Conservation (phyloP, 768 basidiomycete species). For the Suillus brevipes region DNA sequence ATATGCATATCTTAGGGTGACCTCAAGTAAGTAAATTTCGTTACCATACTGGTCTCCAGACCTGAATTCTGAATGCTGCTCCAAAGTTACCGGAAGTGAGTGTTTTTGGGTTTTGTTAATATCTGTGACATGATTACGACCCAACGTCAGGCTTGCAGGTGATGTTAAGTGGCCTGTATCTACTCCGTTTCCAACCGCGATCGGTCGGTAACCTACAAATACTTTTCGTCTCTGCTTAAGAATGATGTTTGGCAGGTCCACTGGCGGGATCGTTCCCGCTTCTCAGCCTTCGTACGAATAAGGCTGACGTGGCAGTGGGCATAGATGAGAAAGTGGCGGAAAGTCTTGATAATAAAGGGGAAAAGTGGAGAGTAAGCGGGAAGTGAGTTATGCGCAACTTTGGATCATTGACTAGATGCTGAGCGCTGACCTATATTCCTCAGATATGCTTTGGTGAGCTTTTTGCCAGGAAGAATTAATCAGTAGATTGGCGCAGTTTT, state of each 20-base stretch:
- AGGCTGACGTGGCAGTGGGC: conserved; percentile 92
- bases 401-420: neutral
- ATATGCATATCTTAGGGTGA: conserved; percentile 58
- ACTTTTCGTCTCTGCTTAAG: neutral
- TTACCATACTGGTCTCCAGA: neutral
- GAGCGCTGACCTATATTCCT: conserved; percentile 8
- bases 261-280: conserved; percentile 78
- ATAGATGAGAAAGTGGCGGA: conserved; percentile 67
- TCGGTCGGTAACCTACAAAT: conserved; percentile 49
- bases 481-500: neutral
- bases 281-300: conserved; percentile 87
- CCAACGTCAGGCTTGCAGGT: conserved; percentile 66
- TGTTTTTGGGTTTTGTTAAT: conserved; percentile 11
- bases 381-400: conserved; percentile 45
- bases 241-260: conserved; percentile 50
- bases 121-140: neutral
- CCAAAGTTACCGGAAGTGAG: conserved; percentile 80
- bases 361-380: conserved; percentile 80
- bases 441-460: conserved; percentile 35
- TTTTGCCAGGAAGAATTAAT: conserved; percentile 18
- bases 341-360: conserved; percentile 59
- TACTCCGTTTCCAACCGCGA: conserved; percentile 69
- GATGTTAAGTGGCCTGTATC: conserved; percentile 87
- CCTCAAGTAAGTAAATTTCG: conserved; percentile 68
- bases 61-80: conserved; percentile 8